Conservation (phyloP, 495 filamentous ascomycete species). For the Venustampulla echinocandica region DNA sequence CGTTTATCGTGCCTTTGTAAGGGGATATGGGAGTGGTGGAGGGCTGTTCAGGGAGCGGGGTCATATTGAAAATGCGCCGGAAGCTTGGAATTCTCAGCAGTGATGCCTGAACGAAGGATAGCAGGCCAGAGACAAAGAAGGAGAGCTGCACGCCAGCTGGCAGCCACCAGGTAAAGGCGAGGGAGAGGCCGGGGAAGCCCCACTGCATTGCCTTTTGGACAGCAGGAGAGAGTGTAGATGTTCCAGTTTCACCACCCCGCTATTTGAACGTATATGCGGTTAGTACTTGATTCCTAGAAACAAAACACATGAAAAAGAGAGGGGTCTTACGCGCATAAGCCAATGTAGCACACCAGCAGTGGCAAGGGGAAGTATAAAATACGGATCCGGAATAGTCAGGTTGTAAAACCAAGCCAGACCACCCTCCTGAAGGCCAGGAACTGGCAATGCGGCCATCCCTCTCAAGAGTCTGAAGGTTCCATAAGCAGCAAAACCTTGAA, state of each 20-base stretch:
- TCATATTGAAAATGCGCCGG: conserved; percentile 42
- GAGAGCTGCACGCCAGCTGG: conserved; percentile 65
- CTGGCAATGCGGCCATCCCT: conserved; percentile 67
- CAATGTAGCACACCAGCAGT: conserved; percentile 38
- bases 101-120: conserved; percentile 50
- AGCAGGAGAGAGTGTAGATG: conserved; percentile 26
- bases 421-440: conserved; percentile 64
- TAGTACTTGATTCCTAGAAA: conserved; percentile 2
- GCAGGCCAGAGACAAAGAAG: conserved; percentile 50
- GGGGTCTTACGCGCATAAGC: conserved; percentile 47
- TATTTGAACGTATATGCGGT: no score
- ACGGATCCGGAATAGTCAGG: conserved; percentile 70
- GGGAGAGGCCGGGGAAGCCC: conserved; percentile 51
- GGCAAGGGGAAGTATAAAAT: conserved; percentile 59
- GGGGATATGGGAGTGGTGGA: conserved; percentile 5
- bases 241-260: conserved; percentile 39
- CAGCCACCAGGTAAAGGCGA: conserved; percentile 52
- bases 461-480: conserved; percentile 71
- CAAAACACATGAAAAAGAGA: background rate
- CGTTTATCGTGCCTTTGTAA: conserved; percentile 18
- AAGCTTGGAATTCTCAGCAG: conserved; percentile 42
- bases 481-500: conserved; percentile 63
- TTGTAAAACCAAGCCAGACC: conserved; percentile 71
- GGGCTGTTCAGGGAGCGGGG: conserved; percentile 30
- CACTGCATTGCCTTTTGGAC: conserved; percentile 44